Base-by-base conservation (phyloP, 2,329 filamentous ascomycete species). In the Pestalotiopsis sp. region DNA sequence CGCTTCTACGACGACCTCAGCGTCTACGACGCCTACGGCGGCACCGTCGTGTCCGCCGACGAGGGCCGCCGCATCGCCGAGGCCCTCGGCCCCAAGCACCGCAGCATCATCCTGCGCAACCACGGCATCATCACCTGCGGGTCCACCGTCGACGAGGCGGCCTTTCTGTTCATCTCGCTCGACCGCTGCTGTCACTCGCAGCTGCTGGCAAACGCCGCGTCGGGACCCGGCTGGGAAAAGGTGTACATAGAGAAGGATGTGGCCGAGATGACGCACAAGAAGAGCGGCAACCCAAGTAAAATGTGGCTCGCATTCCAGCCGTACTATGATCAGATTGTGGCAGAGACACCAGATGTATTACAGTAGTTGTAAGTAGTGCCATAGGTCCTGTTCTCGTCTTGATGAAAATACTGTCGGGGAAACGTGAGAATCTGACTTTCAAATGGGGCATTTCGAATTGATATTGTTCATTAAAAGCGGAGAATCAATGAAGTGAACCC, bases 1-100 rank as follows among this genome's bases (percentile, higher is more conserved):
- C 81, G 82, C 6, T 87, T 87, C 74, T 80, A 85, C 76, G 80
- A 86, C 67, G 77, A 80, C 65, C 71, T 77, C 57, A 78, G 57
- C 58, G 68, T 81, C 0, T 81, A 81, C 72, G 49, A 23, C 20
- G 61, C 66, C 38, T 31, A 59, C 49, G 62, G 64, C 45, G 83
- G 83, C 4, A 76, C 83, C 3, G 82, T 84, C 0, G 73, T 84
- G 5, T 80, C 77, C 4, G 74, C 75, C 12, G 80, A 83, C 64
- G 82, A 84, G 73, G 83, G 82, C 0, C 72, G 75, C 13, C 75
- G 76, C 17, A 83, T 84, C 69, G 82, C 81, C 0, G 63, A 76
- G 31, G 78, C 80, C 2, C 74, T 85, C 17, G 82, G 82, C 0
- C 68, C 73, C 9, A 80, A 77, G 61, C 84, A 84, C 70, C 49